Evolutionary conservation across 345 rosid species (phyloP), one percentile per base, ranked within the genome.

Genomic region (Eucalyptus erythrocorys): DNA sequence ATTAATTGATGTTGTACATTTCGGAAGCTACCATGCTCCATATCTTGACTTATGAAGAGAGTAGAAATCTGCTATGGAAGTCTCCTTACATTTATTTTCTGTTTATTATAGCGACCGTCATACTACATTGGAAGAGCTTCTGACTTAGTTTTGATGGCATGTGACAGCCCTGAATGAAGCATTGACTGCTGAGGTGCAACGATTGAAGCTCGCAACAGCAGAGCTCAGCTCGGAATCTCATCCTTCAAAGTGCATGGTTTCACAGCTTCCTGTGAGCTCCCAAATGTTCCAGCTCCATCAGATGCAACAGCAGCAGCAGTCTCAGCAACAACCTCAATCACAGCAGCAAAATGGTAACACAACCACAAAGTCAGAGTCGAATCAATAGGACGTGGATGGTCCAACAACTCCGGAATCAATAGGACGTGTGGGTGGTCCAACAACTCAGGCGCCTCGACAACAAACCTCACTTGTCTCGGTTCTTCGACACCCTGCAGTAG

Each of bases 91-190:
- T 32, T 32, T 68, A 68, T 32, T 32, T 59, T 5, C 42, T 68
- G 79, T 32, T 37, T 71, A 40, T 71, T 21, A 37, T 76, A 10
- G 27, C 8, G 27, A 21, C 37, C 1, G 3, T 21, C 82, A 37
- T 76, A 37, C 27, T 37, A 40, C 27, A 71, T 71, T 19, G 43
- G 42, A 71, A 37, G 82, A 86, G 79, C 88, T 71, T 71, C 37
- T 81, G 30, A 13, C 34, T 27, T 47, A 76, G 55, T 71, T 42
- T 21, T 86, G 42, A 50, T 13, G 45, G n/a, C 42, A 59, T 88
- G 7, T 55, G 88, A 91, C 93, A 96, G 98, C 94, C 81, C 94
- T 95, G 40, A 93, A 92, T 11, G 94, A 95, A 85, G 94, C 96
- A 43, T 89, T 97, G 88, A 93, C 90, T 27, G 95, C 92, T 1